Evolutionary conservation across 352 stramenopile genomes (phyloP).

Genomic region (Achlya hypogyna): DNA sequence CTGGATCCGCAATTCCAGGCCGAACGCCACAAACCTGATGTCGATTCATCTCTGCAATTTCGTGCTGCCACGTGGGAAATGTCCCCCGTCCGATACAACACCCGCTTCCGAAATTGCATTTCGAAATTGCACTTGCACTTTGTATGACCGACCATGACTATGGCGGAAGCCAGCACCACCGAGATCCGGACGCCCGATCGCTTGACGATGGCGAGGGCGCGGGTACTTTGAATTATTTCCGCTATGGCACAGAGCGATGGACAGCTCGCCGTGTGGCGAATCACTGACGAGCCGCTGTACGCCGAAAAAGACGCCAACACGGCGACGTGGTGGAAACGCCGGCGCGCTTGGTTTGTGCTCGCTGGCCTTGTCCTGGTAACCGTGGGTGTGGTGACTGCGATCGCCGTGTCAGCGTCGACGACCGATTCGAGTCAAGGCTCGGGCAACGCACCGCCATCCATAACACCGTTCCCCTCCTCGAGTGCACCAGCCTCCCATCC

Average conservation of each 20-base stretch:
- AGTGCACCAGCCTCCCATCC: neutral
- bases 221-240: neutral
- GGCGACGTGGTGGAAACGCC: slow-evolving; percentile 2
- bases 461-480: neutral
- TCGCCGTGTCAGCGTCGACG: neutral
- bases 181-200: neutral
- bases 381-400: neutral
- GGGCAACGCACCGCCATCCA: neutral
- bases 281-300: neutral
- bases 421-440: slow-evolving; percentile 2
- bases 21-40: no score
- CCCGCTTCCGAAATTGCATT: no score
- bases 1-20: no score
- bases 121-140: no score
- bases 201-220: no score
- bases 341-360: neutral
- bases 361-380: neutral
- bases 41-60: no score
- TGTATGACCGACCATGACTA: no score
- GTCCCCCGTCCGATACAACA: no score
- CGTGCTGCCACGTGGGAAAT: no score
- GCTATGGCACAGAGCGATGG: neutral
- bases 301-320: slow-evolving; percentile 1
- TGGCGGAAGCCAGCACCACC: neutral
- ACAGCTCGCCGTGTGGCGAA: neutral